Evolutionary conservation across 192 early-diverging fungal species (phyloP), one percentile per base, ranked within the genome.

Genomic region (Chytriomyces sp.): DNA sequence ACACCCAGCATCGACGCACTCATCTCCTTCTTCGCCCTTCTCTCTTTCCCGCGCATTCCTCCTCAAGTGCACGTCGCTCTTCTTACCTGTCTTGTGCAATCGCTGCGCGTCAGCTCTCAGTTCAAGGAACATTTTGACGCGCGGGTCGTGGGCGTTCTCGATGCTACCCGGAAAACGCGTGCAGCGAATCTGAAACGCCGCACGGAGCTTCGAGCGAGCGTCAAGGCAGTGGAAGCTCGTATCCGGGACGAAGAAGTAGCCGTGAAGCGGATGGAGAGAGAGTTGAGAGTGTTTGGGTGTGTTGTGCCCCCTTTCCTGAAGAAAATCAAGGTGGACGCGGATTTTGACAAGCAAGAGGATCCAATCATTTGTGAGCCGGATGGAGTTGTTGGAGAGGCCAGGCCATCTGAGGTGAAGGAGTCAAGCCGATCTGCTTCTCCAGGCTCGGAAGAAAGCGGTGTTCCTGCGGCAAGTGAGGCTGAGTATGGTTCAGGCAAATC

Each of bases 81-180:
- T 14, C 40, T 64, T 3, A 44, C 39, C 22, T 7, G n/a, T 10
- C 40, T 64, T 22, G 63, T 64, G 22, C 5, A n/a, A 32, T 7
- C 8, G 1, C 6, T 64, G 17, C 22, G 19, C 14, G 37, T 5
- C 1, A 28, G 17, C 2, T n/a, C 17, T 6, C 17, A 39, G 31
- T 64, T 64, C 32, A 38, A 31, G 28, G 63, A 64, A 10, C 34
- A 25, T 26, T 30, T 64, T n/a, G 63, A 64, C 7, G n/a, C 8
- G n/a, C 14, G 25, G n/a, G 63, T 64, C 12, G 37, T 64, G 14
- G 28, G 40, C 22, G 40, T 10, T 32, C 5, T 52, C 5, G 63
- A 64, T 26, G 17, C 40, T 7, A 12, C 7, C 17, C 37, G 63
- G 14, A 61, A 61, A 38, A 6, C 30, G 39, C 37, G 30, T 19